phyloP scores from a whole-genome alignment of 768 basidiomycete species.

The Amanita thiersii region DNA sequence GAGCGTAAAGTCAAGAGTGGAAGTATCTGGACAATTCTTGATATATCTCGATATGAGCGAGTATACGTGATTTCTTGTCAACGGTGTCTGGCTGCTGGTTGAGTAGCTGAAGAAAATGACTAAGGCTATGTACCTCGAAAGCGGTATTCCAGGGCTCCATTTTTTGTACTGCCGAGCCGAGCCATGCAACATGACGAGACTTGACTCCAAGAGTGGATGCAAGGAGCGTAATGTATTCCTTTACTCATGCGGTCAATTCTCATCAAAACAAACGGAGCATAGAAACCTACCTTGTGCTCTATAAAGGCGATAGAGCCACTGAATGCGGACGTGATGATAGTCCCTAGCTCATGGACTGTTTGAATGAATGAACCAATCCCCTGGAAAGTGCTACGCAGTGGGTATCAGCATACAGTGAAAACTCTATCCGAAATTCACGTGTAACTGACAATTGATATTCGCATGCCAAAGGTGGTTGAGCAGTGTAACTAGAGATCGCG shows the following conservation, averaged over 20 bases:
- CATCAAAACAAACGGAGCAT: background rate
- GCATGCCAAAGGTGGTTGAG: conserved; percentile 40
- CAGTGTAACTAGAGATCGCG: conserved; percentile 30
- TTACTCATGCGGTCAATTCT: background rate
- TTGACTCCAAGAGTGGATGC: conserved; percentile 55
- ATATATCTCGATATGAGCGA: conserved; percentile 2
- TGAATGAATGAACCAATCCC: conserved; percentile 41
- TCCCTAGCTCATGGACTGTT: conserved; percentile 44
- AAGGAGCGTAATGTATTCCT: conserved; percentile 42
- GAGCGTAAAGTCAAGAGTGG: background rate
- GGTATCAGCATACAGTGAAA: background rate
- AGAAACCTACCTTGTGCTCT: conserved; percentile 22
- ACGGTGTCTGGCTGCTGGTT: conserved; percentile 4
- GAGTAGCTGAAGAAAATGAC: conserved; percentile 2
- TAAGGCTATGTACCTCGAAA: conserved; percentile 39
- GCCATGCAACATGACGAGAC: conserved; percentile 58
- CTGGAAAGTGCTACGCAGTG: conserved; percentile 29
- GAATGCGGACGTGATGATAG: conserved; percentile 49
- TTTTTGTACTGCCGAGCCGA: conserved; percentile 40
- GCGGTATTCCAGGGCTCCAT: conserved; percentile 48
- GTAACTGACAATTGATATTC: conserved; percentile 48
- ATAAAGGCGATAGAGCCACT: conserved; percentile 45
- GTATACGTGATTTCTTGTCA: conserved; percentile 3
- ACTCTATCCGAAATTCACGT: background rate
- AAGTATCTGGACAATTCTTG: background rate